phyloP scores from a whole-genome alignment of 1,284 basidiomycete species.

The Macrocybe sp. region DNA sequence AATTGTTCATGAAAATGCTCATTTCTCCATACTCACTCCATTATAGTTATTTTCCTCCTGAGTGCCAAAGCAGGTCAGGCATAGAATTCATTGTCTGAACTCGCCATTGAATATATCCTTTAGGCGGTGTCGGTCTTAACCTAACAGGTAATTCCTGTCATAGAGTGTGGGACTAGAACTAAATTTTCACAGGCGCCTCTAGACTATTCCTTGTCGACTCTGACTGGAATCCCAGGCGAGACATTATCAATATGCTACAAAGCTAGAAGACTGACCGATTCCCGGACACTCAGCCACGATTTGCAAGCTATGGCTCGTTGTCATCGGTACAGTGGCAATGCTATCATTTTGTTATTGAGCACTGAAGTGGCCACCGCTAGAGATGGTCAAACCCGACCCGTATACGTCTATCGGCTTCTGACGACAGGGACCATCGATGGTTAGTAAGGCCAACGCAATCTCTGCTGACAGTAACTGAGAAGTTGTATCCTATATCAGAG shows the following conservation, averaged over 20 bases:
- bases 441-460: conserved; percentile 16
- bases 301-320: conserved; percentile 97
- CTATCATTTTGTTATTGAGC: conserved; percentile 1
- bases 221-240: conserved; percentile 93
- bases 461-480: background rate
- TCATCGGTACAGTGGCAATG: conserved; percentile 58
- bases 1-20: conserved; percentile 22
- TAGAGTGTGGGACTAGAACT: background rate
- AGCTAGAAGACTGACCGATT: conserved; percentile 1
- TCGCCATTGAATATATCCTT: background rate
- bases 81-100: background rate
- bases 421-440: conserved; percentile 80
- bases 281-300: conserved; percentile 58
- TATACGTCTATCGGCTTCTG: conserved; percentile 92
- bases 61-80: conserved; percentile 84
- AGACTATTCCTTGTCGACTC: conserved; percentile 84
- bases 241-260: background rate
- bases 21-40: background rate
- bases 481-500: conserved; percentile 37
- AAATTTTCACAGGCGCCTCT: conserved; percentile 57
- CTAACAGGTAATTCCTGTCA: conserved; percentile 49
- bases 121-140: conserved; percentile 89
- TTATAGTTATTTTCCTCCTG: conserved; percentile 82
- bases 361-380: conserved; percentile 33
- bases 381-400: conserved; percentile 91